Conservation (phyloP, 148 eudicot genomes). For the Agrostemma githago region DNA sequence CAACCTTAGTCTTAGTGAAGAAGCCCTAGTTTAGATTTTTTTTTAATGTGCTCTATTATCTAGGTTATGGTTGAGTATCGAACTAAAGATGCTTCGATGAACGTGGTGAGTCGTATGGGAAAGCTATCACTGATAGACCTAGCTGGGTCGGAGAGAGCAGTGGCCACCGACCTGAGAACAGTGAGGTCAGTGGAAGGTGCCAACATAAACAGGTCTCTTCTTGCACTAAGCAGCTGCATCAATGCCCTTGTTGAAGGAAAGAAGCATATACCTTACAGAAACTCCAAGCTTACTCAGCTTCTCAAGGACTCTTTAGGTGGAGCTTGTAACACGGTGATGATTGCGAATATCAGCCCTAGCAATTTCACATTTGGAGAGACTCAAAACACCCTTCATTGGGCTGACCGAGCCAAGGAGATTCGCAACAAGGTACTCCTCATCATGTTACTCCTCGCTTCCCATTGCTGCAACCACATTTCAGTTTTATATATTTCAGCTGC, state of each 20-base stretch:
- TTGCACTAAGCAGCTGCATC: slow-evolving; percentile 90
- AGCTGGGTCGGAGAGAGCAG: slow-evolving; percentile 89
- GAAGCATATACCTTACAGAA: slow-evolving; percentile 85
- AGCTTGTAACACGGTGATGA: slow-evolving; percentile 89
- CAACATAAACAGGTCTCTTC: slow-evolving; percentile 72
- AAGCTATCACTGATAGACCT: slow-evolving; percentile 78
- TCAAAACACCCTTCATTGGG: slow-evolving; percentile 95
- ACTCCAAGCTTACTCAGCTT: slow-evolving; percentile 90
- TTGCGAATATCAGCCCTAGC: slow-evolving; percentile 81
- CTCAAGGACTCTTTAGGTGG: slow-evolving; percentile 90
- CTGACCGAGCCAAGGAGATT: slow-evolving; percentile 90
- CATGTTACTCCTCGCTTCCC: not conserved
- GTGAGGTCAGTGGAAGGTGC: slow-evolving; percentile 83
- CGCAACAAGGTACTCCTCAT: slow-evolving; percentile 51
- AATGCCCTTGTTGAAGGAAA: slow-evolving; percentile 91
- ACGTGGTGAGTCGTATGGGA: slow-evolving; percentile 54
- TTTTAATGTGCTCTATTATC: not conserved
- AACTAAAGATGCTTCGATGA: slow-evolving; percentile 51
- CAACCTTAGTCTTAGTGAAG: not conserved
- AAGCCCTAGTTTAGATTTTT: too few relatives aligned
- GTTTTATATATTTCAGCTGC: not conserved
- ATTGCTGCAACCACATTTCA: not conserved
- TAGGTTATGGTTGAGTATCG: slow-evolving; percentile 72
- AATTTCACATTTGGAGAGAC: slow-evolving; percentile 77
- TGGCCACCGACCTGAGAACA: slow-evolving; percentile 86